phyloP scores from a whole-genome alignment of 1,284 basidiomycete species.

The Cystobasidium slooffiae region DNA sequence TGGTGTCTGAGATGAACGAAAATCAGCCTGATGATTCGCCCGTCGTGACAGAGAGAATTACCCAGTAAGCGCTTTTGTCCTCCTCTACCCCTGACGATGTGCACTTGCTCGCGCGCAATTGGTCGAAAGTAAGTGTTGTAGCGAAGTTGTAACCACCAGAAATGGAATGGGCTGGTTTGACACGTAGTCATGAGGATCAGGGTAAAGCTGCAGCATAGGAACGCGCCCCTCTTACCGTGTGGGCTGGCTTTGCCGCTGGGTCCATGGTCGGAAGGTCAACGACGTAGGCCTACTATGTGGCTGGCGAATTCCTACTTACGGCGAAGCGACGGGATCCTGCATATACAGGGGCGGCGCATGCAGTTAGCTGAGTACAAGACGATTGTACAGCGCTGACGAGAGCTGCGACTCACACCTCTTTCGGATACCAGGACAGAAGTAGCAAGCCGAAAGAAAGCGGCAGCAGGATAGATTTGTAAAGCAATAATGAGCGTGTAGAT shows the following conservation, averaged over 20 bases:
- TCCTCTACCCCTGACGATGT: background rate
- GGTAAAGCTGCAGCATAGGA: no score
- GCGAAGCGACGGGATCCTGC: background rate
- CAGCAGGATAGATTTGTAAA: background rate
- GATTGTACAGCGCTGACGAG: no score
- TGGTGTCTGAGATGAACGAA: background rate
- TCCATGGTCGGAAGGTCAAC: no score
- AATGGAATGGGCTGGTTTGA: background rate
- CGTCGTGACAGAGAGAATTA: background rate
- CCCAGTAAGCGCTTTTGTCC: conserved; percentile 7
- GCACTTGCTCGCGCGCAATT: background rate
- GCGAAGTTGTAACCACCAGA: conserved; percentile 10
- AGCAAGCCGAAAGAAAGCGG: conserved; percentile 4
- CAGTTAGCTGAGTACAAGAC: no score
- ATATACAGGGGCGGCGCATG: no score
- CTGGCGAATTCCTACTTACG: background rate
- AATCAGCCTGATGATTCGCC: background rate
- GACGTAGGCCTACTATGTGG: no score
- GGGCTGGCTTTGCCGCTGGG: background rate
- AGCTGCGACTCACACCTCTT: background rate
- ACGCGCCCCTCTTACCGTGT: background rate
- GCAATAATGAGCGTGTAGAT: background rate
- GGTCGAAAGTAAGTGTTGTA: background rate
- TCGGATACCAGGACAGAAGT: conserved; percentile 7
- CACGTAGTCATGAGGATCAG: no score